phyloP scores from a whole-genome alignment of 768 basidiomycete genomes.

The Candolleomyces eurysporus region DNA sequence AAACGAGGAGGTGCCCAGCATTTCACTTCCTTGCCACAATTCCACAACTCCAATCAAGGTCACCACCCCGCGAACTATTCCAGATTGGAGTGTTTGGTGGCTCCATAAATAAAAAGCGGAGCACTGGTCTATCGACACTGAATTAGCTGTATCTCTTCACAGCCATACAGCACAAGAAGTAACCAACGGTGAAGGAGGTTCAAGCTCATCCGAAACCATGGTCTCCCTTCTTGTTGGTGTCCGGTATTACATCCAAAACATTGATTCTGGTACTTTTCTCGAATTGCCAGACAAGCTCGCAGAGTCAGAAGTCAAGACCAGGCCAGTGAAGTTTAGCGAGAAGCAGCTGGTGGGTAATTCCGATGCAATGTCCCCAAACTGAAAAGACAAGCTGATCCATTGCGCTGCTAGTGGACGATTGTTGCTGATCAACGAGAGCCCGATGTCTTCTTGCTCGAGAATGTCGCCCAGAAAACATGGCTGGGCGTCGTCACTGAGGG shows the following conservation, averaged over 20 bases:
- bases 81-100: too few species aligned
- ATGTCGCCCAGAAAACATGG: not conserved
- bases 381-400: not conserved
- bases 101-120: too few species aligned
- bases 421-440: not conserved
- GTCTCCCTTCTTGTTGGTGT: not conserved
- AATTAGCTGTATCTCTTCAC: too few species aligned
- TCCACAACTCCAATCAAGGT: too few species aligned
- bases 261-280: not conserved
- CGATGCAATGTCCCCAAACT: not conserved
- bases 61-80: too few species aligned
- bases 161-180: too few species aligned
- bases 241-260: not conserved
- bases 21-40: too few species aligned
- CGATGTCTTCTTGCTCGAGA: not conserved
- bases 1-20: too few species aligned
- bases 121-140: too few species aligned
- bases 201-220: not conserved
- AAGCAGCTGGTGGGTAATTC: not conserved
- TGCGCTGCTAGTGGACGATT: not conserved
- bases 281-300: not conserved
- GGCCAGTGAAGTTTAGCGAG: not conserved
- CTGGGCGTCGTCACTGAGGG: not conserved
- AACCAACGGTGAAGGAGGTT: too few species aligned
- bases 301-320: not conserved